A percentile compares a stretch with the other conserved stretches of the same genome.
phyloP scores from a whole-genome alignment of 371 early-diverging fungal species.

The Basidiobolus meristosporus region DNA sequence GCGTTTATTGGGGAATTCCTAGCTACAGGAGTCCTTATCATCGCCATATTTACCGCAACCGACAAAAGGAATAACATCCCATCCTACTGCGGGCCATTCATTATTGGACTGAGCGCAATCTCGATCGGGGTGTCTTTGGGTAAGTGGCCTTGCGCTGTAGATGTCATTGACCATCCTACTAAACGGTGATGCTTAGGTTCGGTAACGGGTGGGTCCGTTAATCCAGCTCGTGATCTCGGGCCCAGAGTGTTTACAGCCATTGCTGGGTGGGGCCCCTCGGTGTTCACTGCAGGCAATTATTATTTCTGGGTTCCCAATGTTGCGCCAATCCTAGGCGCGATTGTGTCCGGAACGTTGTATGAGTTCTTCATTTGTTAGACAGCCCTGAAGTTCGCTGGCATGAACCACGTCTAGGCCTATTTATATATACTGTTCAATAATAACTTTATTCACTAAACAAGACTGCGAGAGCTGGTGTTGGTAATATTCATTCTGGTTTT shows the following conservation, averaged over 20 bases:
- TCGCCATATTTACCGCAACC: constrained; percentile 43
- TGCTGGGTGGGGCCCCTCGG: constrained; percentile 53
- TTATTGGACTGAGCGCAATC: constrained; percentile 43
- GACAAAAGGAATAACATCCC: constrained; percentile 40
- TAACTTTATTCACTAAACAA: too few relatives aligned
- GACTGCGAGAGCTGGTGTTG: too few relatives aligned
- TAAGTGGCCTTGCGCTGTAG: too few relatives aligned
- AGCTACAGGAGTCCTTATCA: constrained; percentile 45
- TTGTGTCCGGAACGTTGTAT: too few relatives aligned
- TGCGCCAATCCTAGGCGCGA: constrained; percentile 52
- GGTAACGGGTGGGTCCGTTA: constrained; percentile 54
- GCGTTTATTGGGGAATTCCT: constrained; percentile 51
- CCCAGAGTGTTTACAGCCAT: constrained; percentile 56
- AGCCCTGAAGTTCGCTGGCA: too few relatives aligned
- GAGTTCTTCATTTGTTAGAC: too few relatives aligned
- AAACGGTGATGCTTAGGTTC: too few relatives aligned
- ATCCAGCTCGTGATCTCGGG: constrained; percentile 80
- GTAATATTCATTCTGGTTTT: too few relatives aligned
- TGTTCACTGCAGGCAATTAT: constrained; percentile 36
- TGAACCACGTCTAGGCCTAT: too few relatives aligned
- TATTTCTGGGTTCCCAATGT: constrained; percentile 55
- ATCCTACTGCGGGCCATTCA: constrained; percentile 13
- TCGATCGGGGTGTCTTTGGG: constrained; percentile 34
- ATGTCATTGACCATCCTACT: too few relatives aligned
- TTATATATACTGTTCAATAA: too few relatives aligned